A percentile compares a stretch with the other conserved stretches of the same genome.
These are phyloP conservation scores for Didymella sp. DNA, from an alignment of 2,329 filamentous ascomycete genomes.

Conservation along the genomic window DNA sequence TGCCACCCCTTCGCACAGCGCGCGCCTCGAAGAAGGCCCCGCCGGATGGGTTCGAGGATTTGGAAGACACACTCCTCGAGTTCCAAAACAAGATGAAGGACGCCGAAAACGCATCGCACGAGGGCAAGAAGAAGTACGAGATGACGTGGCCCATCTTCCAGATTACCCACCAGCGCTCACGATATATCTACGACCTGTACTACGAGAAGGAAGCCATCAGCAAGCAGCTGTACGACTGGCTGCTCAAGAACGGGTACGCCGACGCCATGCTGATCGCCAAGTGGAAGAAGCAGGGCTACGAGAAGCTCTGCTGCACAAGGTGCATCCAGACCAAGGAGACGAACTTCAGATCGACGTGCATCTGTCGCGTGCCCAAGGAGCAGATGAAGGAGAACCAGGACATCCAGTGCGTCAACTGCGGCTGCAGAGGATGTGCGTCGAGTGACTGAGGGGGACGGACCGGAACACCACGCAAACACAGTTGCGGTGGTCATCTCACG, in stretches of 20 bases:
- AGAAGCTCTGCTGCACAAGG: conserved; percentile 95
- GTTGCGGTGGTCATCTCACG: neutral
- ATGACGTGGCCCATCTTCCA: conserved; percentile 97
- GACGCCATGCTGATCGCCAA: conserved; percentile 96
- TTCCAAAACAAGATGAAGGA: conserved; percentile 94
- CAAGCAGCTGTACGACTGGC: conserved; percentile 90
- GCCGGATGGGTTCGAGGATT: conserved; percentile 85
- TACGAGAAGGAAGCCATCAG: conserved; percentile 97
- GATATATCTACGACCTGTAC: conserved; percentile 97
- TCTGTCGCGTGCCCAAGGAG: conserved; percentile 90
- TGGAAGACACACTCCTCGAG: conserved; percentile 84
- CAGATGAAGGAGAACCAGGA: conserved; percentile 89
- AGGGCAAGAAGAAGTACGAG: conserved; percentile 86
- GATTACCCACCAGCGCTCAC: conserved; percentile 88
- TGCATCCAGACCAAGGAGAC: conserved; percentile 99
- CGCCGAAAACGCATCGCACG: conserved; percentile 84
- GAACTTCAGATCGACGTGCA: conserved; percentile 97
- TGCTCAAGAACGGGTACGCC: conserved; percentile 95
- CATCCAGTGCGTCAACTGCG: conserved; percentile 93
- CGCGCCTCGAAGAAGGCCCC: conserved; percentile 79
- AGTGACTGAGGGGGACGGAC: conserved; percentile 66
- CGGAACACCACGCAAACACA: neutral
- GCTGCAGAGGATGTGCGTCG: conserved; percentile 88
- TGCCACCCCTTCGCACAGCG: conserved; percentile 78
- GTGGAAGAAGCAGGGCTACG: conserved; percentile 99